Percentiles rank a stretch among this genome's conserved stretches.
These are phyloP conservation scores for Syzygium oleosum DNA, from an alignment of 345 rosid genomes.

Conservation along the genomic window DNA sequence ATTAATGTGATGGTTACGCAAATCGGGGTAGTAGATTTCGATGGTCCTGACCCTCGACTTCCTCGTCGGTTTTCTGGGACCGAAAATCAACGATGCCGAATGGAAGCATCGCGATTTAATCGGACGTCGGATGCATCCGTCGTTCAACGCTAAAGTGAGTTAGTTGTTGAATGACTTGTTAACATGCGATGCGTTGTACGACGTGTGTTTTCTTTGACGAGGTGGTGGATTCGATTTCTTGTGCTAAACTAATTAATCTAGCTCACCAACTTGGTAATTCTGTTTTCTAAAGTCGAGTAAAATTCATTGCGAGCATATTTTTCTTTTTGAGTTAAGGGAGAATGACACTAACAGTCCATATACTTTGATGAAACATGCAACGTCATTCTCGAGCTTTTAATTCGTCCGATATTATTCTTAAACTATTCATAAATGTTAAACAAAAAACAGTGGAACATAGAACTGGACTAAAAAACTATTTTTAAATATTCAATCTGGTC, in stretches of 20 bases:
- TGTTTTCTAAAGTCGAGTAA: rapidly evolving
- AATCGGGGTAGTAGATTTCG: neutral
- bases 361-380: no score
- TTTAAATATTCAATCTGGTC: neutral
- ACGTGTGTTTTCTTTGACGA: neutral
- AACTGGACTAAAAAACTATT: neutral
- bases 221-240: neutral
- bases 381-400: neutral
- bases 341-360: neutral
- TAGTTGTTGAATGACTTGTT: neutral
- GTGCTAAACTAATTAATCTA: neutral
- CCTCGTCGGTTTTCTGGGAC: neutral
- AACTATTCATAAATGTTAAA: neutral
- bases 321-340: neutral
- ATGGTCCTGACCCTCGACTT: neutral
- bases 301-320: neutral
- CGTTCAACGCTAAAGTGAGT: neutral
- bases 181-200: neutral
- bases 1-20: neutral
- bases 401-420: neutral
- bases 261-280: neutral
- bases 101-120: neutral
- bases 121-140: rapidly evolving
- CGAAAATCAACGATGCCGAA: rapidly evolving
- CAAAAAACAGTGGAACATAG: no score